phyloP scores from a whole-genome alignment of 2,329 filamentous ascomycete species.

The Emmonsia crescens region DNA sequence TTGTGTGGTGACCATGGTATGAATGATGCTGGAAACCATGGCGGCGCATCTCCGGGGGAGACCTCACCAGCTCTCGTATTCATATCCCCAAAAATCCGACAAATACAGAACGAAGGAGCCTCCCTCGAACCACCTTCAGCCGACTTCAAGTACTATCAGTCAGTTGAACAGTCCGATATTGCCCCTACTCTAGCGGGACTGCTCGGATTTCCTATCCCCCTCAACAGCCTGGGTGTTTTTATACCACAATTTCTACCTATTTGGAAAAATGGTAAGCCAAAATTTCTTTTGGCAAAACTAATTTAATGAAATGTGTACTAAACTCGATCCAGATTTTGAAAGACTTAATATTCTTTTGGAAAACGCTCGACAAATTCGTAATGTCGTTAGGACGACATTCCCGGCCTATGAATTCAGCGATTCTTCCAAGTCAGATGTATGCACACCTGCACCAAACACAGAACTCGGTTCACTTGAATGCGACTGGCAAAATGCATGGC shows the following conservation, averaged over 20 bases:
- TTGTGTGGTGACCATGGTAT: slow-evolving; percentile 96
- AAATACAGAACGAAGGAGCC: slow-evolving; percentile 35
- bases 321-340: slow-evolving; percentile 35
- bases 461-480: slow-evolving; percentile 54
- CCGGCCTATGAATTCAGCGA: slow-evolving; percentile 41
- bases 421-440: slow-evolving; percentile 13
- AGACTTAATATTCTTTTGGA: slow-evolving; percentile 58
- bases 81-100: slow-evolving; percentile 68
- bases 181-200: slow-evolving; percentile 79
- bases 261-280: slow-evolving; percentile 53
- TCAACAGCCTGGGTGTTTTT: slow-evolving; percentile 82
- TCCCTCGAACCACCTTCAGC: slow-evolving; percentile 50
- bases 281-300: slow-evolving; percentile 1
- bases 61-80: slow-evolving; percentile 90
- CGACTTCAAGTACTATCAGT: slow-evolving; percentile 74
- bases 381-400: slow-evolving; percentile 66
- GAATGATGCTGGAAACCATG: slow-evolving; percentile 97
- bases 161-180: slow-evolving; percentile 88
- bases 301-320: slow-evolving; percentile 12
- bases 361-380: slow-evolving; percentile 72
- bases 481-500: slow-evolving; percentile 46
- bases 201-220: slow-evolving; percentile 75
- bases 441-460: slow-evolving; percentile 16
- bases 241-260: slow-evolving; percentile 68
- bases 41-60: slow-evolving; percentile 84